phyloP scores from a whole-genome alignment of 2,329 filamentous ascomycete genomes.

The Huntiella decipiens region DNA sequence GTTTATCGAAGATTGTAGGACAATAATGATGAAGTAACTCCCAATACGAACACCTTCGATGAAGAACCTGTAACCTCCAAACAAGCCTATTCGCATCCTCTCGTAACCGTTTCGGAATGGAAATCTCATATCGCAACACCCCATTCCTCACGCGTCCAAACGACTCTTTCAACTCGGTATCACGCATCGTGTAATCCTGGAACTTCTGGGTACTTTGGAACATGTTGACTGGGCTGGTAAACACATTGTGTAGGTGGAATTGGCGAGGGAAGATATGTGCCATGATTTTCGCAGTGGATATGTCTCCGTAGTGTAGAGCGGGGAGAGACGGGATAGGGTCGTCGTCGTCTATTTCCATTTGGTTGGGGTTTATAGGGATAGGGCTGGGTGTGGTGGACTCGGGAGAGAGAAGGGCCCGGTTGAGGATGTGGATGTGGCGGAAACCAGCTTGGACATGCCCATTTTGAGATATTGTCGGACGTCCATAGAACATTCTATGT shows the following conservation, averaged over 20 bases:
- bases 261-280: constrained; percentile 90
- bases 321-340: constrained; percentile 13
- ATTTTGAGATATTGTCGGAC: constrained; percentile 48
- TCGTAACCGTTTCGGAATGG: constrained; percentile 48
- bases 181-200: constrained; percentile 70
- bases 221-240: constrained; percentile 48
- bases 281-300: constrained; percentile 50
- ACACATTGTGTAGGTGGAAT: constrained; percentile 83
- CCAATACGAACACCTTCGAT: constrained; percentile 61
- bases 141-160: constrained; percentile 10
- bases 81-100: constrained; percentile 42
- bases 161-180: constrained; percentile 49
- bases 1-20: constrained; percentile 21
- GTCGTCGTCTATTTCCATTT: not conserved
- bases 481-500: constrained; percentile 72
- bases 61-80: constrained; percentile 47
- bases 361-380: not conserved
- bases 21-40: constrained; percentile 68
- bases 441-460: constrained; percentile 55
- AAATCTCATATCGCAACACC: constrained; percentile 12
- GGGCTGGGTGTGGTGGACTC: not conserved
- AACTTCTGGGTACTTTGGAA: constrained; percentile 52
- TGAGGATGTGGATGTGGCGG: constrained; percentile 27
- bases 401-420: constrained; percentile 1
- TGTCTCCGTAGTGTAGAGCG: constrained; percentile 2